Base-by-base conservation (phyloP, 331 rosid species). In the Quercus phellos region DNA sequence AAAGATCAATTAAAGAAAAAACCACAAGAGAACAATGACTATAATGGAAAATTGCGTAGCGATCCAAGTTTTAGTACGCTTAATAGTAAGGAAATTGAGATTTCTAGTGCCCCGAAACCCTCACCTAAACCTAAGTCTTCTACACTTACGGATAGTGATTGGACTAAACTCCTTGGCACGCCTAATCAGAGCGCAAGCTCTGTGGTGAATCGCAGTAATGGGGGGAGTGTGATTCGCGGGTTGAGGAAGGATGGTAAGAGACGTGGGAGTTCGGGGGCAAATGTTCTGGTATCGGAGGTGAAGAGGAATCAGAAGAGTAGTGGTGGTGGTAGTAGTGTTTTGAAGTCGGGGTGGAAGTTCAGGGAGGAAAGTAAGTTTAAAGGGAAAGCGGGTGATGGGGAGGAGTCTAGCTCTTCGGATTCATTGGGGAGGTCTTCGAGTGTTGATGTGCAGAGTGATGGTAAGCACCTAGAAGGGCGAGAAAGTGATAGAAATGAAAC, bases 1-100 rank as follows among this genome's bases (percentile, higher is more conserved):
- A 93, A 93, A 79, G 90, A 89, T 74, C 99, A 94, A 81, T 86
- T 95, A 79, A 95, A 89, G 80, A 95, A 89, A 89, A 91, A 90
- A 82, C 70, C 86, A 55, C 72, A 24, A 12, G 90, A 85, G 34
- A 84, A 66, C 30, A 75, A 54, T 68, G 92, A 91, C 26, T 83
- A 85, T 85, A 75, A 51, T 30, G 96, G 98, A 4, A 87, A 87
- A 70, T 59, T 87, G 73, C 88, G 81, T 0, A 84, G 90, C 74
- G 93, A 88, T 81, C 89, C 86, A 55, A 87, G 79, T 79, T 84
- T 84, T 30, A 82, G 54, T 64, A 55, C 50, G 21, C 72, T 54
- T 60, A 82, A 34, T 24, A 77, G 10, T 77, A 64, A 73, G 82
- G 77, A 72, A 29, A 84, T 77, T 80, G 86, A 84, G 72, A 61